Conservation (phyloP, 345 rosid genomes). For the Physaria fendleri region DNA sequence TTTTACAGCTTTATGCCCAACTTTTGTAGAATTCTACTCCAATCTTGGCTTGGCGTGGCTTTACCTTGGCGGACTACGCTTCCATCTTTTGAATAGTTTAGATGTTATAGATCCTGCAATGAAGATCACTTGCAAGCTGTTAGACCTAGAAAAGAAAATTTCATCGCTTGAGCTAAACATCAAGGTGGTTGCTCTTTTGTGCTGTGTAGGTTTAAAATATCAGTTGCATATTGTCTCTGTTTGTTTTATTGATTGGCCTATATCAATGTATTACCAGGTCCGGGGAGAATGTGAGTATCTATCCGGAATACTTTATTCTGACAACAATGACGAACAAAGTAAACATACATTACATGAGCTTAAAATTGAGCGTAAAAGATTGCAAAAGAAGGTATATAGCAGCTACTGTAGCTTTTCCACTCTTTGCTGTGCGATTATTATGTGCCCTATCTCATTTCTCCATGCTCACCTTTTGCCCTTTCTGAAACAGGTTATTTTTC, state of each 20-base stretch:
- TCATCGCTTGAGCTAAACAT: constrained; percentile 58
- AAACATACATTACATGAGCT: constrained; percentile 40
- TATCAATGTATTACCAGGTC: constrained; percentile 40
- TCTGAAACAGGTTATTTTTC: constrained; percentile 63
- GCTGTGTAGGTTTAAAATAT: constrained; percentile 6
- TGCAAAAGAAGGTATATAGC: constrained; percentile 57
- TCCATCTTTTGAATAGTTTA: constrained; percentile 54
- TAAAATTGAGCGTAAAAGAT: constrained; percentile 40
- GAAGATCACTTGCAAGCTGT: constrained; percentile 60
- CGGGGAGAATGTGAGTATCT: constrained; percentile 69
- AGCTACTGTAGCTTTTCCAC: not conserved
- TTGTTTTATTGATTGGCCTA: not conserved
- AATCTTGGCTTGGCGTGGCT: constrained; percentile 70
- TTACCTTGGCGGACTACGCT: constrained; percentile 66
- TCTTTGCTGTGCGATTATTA: not conserved
- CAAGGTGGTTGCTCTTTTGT: constrained; percentile 42
- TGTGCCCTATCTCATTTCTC: not conserved
- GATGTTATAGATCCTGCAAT: constrained; percentile 75
- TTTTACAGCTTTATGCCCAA: constrained; percentile 5
- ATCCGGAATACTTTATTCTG: constrained; percentile 52
- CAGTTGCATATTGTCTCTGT: not conserved
- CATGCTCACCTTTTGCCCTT: constrained; percentile 14
- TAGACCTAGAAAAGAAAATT: constrained; percentile 49
- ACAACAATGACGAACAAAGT: constrained; percentile 39
- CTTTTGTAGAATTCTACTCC: constrained; percentile 37